Percentiles rank a stretch among this genome's conserved stretches.
These are phyloP conservation scores for Russula ochroleuca DNA, from an alignment of 768 basidiomycete species.

Conservation along the genomic window DNA sequence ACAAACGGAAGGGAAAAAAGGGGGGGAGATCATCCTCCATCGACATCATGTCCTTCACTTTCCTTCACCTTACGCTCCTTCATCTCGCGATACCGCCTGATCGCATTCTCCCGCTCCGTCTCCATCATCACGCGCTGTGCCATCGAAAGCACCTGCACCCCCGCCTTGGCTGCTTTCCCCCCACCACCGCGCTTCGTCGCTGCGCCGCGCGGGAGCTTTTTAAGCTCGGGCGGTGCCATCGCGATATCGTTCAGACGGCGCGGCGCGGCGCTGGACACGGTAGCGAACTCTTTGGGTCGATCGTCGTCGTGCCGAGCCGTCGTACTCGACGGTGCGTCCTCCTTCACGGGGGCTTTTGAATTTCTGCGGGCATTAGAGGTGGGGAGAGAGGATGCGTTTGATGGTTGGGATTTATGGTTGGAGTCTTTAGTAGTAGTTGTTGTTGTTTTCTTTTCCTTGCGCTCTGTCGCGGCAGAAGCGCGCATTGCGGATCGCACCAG, in stretches of 20 bases:
- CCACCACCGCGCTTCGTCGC: conserved; percentile 3
- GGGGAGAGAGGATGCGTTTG: conserved; percentile 12
- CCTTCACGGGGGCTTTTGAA: not conserved
- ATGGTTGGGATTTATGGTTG: conserved; percentile 6
- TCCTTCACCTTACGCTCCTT: conserved; percentile 44
- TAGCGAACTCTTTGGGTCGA: conserved; percentile 46
- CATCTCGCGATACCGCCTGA: conserved; percentile 63
- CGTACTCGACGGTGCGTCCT: not conserved
- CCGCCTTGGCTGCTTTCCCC: conserved; percentile 17
- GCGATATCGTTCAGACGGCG: conserved; percentile 68
- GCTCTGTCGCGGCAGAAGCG: conserved; percentile 48
- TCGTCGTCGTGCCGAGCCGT: not conserved
- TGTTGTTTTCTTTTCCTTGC: conserved; percentile 41
- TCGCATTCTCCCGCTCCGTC: conserved; percentile 63
- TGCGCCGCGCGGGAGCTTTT: conserved; percentile 49
- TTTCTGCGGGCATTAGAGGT: not conserved
- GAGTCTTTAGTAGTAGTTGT: conserved; percentile 25
- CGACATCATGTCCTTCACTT: not conserved
- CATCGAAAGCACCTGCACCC: conserved; percentile 58
- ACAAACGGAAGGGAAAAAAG: no score
- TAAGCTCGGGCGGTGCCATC: conserved; percentile 61
- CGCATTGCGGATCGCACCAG: conserved; percentile 58
- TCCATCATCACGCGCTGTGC: conserved; percentile 76
- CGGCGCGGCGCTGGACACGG: conserved; percentile 50
- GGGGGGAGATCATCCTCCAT: not conserved